Conservation (phyloP, 2,329 filamentous ascomycete species). For the Pseudogymnoascus sp. region DNA sequence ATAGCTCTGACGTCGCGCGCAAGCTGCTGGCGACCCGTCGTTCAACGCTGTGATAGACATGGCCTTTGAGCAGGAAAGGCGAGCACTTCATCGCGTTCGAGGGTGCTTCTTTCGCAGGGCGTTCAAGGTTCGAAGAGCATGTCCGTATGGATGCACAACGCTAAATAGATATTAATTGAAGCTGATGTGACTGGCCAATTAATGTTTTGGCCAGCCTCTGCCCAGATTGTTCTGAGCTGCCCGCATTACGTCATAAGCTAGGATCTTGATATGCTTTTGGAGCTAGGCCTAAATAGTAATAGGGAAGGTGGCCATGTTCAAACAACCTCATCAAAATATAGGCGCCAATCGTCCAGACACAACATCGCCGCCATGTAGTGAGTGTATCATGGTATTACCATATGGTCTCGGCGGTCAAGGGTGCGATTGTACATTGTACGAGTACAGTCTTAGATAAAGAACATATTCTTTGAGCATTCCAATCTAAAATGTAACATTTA, state of each 20-base stretch:
- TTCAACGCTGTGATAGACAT: not conserved
- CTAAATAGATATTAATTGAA: not conserved
- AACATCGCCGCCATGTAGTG: not conserved
- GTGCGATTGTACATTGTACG: not conserved
- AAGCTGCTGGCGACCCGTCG: not conserved
- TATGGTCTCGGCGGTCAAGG: not conserved
- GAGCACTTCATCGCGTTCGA: conserved; percentile 3
- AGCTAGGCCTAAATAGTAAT: not conserved
- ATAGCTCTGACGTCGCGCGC: not conserved
- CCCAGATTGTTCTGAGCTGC: not conserved
- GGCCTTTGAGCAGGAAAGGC: not conserved
- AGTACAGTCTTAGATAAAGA: not conserved
- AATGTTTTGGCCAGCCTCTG: not conserved
- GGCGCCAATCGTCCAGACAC: not conserved
- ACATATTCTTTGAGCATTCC: not conserved
- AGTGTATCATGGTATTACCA: too few species aligned
- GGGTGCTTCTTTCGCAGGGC: not conserved
- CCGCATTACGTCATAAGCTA: not conserved
- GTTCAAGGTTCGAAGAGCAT: not conserved
- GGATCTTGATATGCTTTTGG: not conserved
- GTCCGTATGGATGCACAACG: not conserved
- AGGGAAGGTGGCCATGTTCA: not conserved
- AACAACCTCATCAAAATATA: conserved; percentile 25
- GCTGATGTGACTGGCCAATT: not conserved
- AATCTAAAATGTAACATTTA: not conserved